A percentile compares a stretch with the other conserved stretches of the same genome.
phyloP scores from a whole-genome alignment of 1,284 basidiomycete genomes.

The Bothia castanella region DNA sequence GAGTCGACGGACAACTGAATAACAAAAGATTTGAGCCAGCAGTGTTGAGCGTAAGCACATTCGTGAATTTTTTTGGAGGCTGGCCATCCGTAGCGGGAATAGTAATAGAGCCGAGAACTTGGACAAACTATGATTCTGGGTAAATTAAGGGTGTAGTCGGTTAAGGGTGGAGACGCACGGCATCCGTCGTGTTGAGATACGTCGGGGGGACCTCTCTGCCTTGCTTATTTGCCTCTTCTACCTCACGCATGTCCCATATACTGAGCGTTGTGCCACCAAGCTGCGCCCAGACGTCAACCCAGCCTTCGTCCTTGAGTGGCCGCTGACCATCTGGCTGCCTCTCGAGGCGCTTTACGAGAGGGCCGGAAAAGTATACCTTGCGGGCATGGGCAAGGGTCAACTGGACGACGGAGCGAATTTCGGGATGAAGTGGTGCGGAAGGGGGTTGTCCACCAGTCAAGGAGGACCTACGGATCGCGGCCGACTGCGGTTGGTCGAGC shows the following conservation, averaged over 20 bases:
- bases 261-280: constrained; percentile 90
- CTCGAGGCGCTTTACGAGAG: constrained; percentile 70
- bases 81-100: constrained; percentile 47
- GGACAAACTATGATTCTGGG: constrained; percentile 52
- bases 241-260: constrained; percentile 84
- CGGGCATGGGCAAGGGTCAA: constrained; percentile 67
- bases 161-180: constrained; percentile 48
- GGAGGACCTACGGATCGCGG: constrained; percentile 21
- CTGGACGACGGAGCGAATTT: constrained; percentile 71
- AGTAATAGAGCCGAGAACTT: constrained; percentile 71
- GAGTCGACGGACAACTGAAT: constrained; percentile 78
- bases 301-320: constrained; percentile 75
- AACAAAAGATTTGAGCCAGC: constrained; percentile 89
- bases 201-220: constrained; percentile 82
- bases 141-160: constrained; percentile 3
- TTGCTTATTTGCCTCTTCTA: constrained; percentile 74
- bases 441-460: constrained; percentile 22
- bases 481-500: constrained; percentile 10
- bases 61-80: constrained; percentile 59
- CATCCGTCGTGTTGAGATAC: constrained; percentile 85
- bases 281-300: constrained; percentile 92
- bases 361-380: constrained; percentile 80
- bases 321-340: constrained; percentile 72
- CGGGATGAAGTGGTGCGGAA: constrained; percentile 58
- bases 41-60: constrained; percentile 91